Evolutionary conservation across 192 early-diverging fungal genomes (phyloP), one percentile per base, ranked within the genome.

Genomic region (Linnemannia exigua): DNA sequence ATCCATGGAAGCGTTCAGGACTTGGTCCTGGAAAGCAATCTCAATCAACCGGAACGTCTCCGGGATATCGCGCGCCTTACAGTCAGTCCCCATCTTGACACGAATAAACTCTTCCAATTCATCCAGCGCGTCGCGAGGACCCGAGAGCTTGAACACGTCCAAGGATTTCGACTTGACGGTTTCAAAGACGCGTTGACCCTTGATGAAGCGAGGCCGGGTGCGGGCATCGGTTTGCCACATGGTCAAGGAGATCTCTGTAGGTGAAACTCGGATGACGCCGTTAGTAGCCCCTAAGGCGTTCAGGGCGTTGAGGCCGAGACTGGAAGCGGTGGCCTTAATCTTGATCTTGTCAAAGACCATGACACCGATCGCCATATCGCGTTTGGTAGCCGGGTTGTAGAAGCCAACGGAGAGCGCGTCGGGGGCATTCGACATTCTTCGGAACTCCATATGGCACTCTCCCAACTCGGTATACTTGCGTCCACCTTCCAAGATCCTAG

Each of bases 361-460:
- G 20, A 79, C 78, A 0, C 83, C 83, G 2, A 72, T 50, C 0
- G 77, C 66, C 77, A 79, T 79, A 19, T 86, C 83, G n/a, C 83
- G 77, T 33, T 76, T 79, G 5, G 83, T 86, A 11, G 54, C 78
- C 28, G 83, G 74, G 37, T 86, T 86, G 38, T 74, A 79, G 74
- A 86, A 86, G 0, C 77, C 83, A 17, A 86, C 74, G 4, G 77
- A 86, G 20, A 79, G 54, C 2, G 77, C 77, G 4, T 86, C 72
- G 11, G 77, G 72, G 11, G 74, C 67, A 36, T 86, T 79, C 9
- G 83, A 86, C 83, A 86, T 86, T 19, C 78, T 41, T 14, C 83
- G 66, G 48, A 86, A 86, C 47, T 86, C 83, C 37, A 86, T 76
- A 41, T 79, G 72, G 37, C 83, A 86, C 28, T 79, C 78, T 3